These are phyloP conservation scores for Candida ulmi DNA, from an alignment of 805 yeast species.

Conservation along the genomic window DNA sequence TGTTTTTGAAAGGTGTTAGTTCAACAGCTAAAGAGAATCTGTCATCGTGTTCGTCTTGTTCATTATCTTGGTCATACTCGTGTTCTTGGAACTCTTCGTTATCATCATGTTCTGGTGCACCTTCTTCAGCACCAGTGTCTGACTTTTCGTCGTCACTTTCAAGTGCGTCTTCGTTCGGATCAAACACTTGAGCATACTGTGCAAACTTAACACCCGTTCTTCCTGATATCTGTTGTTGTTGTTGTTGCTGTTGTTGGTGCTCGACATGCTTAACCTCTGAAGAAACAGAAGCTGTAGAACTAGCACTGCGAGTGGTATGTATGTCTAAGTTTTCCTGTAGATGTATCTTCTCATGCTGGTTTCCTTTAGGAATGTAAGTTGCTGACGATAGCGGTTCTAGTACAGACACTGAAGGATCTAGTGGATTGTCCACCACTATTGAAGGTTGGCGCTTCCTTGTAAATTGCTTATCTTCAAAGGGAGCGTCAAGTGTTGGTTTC, in stretches of 20 bases:
- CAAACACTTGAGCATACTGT: not conserved
- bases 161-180: not conserved
- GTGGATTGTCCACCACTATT: constrained; percentile 1
- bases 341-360: constrained; percentile 22
- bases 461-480: constrained; percentile 5
- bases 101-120: not conserved
- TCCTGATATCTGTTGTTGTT: too few relatives aligned
- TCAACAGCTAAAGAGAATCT: constrained; percentile 77
- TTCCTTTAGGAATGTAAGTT: constrained; percentile 64
- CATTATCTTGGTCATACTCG: constrained; percentile 5
- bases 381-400: constrained; percentile 65
- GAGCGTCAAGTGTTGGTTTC: constrained; percentile 6
- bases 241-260: not conserved
- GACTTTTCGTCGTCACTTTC: constrained; percentile 1
- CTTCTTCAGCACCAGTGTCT: not conserved
- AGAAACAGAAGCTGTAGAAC: not conserved
- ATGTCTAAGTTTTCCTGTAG: constrained; percentile 11
- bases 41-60: constrained; percentile 22
- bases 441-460: constrained; percentile 8
- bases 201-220: constrained; percentile 10
- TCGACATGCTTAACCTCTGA: not conserved
- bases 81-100: constrained; percentile 1
- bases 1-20: constrained; percentile 83
- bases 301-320: constrained; percentile 1
- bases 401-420: constrained; percentile 5